Base-by-base conservation (phyloP, 2,329 filamentous ascomycete species). In the Didymellaceae sp. region DNA sequence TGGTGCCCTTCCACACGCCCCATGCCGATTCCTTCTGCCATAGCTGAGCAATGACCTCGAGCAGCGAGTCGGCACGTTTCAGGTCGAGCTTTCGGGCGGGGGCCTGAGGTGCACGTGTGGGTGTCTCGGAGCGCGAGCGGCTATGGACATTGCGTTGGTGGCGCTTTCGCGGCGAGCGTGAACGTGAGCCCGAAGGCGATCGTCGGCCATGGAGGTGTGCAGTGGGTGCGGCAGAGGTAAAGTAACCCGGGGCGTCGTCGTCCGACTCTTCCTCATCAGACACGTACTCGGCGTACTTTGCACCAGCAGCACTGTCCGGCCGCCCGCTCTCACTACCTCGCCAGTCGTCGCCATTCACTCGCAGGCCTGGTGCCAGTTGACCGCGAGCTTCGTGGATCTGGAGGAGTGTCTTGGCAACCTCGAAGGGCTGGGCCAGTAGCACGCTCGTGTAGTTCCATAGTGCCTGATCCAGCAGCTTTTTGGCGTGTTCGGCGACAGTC, bases 1-100 rank as follows among this genome's bases (percentile, higher is more conserved):
- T 97, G 28, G 91, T 90, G 7, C 88, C 83, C 72, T 97, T 97
- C 92, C 93, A 99, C 5, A 97, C 86, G 4, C 94, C 94, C 81
- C 91, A 92, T 0, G 87, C 87, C 26, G 91, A 90, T 70, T 96
- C 93, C 61, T 89, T 93, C 38, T 87, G 82, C 90, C 94, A 97
- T 16, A 97, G 77, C 69, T 95, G 89, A 6, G 87, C 86, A 53
- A 99, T 84, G 2, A 94, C 90, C 59, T 96, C 91, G 62, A 92
- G 83, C 49, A 97, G 80, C 1, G 92, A 93, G 68, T 93, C 89
- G 9, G 89, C 80, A 52, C 86, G 86, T 58, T 86, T 87, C 16
- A 97, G 80, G 18, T 80, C 78, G 17, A 97, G 81, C 49, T 86
- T 86, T 69, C 92, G 82, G 52, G 78, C 70, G 2, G 78, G 66